Evolutionary conservation across 2,329 filamentous ascomycete species (phyloP).

Genomic region (Dactylonectria macrodidyma): DNA sequence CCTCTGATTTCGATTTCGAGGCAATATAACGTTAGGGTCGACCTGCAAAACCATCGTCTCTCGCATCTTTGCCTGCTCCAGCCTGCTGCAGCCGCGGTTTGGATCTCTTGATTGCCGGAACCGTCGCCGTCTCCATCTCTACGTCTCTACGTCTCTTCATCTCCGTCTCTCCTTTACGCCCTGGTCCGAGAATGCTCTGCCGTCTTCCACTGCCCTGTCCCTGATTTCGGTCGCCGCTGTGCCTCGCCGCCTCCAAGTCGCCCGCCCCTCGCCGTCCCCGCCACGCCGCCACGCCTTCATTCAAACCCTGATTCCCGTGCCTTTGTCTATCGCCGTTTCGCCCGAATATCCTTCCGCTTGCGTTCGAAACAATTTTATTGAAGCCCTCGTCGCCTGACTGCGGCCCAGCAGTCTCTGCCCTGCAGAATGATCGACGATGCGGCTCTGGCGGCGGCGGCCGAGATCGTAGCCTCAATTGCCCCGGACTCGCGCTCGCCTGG

Average conservation of each 20-base stretch:
- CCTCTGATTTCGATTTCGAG: constrained; percentile 10
- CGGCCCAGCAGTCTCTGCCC: constrained; percentile 46
- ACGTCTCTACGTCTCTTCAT: no score
- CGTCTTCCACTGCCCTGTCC: constrained; percentile 16
- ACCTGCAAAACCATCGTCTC: not conserved
- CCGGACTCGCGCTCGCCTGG: constrained; percentile 57
- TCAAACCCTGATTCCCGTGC: constrained; percentile 12
- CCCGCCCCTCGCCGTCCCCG: constrained; percentile 16
- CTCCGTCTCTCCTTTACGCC: constrained; percentile 13
- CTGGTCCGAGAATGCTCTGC: constrained; percentile 28
- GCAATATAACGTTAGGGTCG: constrained; percentile 5
- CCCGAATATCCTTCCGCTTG: constrained; percentile 11
- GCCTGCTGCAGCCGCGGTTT: constrained; percentile 8
- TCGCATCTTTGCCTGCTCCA: constrained; percentile 4
- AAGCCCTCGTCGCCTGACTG: constrained; percentile 45
- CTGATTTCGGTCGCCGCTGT: constrained; percentile 23
- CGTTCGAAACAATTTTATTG: constrained; percentile 21
- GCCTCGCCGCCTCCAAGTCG: constrained; percentile 14
- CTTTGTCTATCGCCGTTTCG: constrained; percentile 1
- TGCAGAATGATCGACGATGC: constrained; percentile 68
- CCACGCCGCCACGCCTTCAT: constrained; percentile 5
- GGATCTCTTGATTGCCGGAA: constrained; percentile 9
- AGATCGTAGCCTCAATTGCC: constrained; percentile 68
- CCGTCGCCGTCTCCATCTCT: not conserved
- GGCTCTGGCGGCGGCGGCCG: constrained; percentile 67